phyloP scores from a whole-genome alignment of 768 basidiomycete genomes.

The Calocybe gangraenosa region DNA sequence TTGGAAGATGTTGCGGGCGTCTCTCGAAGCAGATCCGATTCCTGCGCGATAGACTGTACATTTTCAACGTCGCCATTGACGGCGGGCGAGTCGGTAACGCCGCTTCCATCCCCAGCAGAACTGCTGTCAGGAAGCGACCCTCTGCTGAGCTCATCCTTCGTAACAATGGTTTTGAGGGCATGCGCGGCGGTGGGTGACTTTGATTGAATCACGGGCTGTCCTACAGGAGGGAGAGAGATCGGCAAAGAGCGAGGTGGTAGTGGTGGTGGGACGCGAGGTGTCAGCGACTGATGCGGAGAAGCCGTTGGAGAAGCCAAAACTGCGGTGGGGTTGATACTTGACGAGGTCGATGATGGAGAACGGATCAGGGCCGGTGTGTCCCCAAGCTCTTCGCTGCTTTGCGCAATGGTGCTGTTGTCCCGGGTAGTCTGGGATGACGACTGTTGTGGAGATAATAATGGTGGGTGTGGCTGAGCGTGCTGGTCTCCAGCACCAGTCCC shows the following conservation, averaged over 20 bases:
- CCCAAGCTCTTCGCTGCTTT: not conserved
- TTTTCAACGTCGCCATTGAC: not conserved
- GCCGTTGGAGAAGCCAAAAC: conserved; percentile 7
- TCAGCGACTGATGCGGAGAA: conserved; percentile 32
- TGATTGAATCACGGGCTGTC: conserved; percentile 18
- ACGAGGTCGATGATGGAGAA: not conserved
- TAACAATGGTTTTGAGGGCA: conserved; percentile 53
- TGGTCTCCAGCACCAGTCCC: conserved; percentile 16
- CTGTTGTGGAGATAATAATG: conserved; percentile 3
- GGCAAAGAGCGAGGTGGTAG: conserved; percentile 42
- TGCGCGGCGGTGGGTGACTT: conserved; percentile 39
- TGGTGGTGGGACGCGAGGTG: conserved; percentile 41
- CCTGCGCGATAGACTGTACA: not conserved
- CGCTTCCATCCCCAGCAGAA: not conserved
- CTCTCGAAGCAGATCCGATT: conserved; percentile 4
- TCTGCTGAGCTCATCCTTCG: conserved; percentile 35
- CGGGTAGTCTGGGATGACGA: conserved; percentile 9
- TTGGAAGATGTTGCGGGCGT: conserved; percentile 1
- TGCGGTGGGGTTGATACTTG: too few species aligned
- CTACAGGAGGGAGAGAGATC: conserved; percentile 23
- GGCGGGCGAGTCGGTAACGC: not conserved
- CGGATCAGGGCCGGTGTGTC: conserved; percentile 3
- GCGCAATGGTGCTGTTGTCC: conserved; percentile 7
- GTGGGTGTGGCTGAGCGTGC: not conserved
- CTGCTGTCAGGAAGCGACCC: conserved; percentile 9